Percentiles rank a stretch among this genome's conserved stretches.
Conservation (phyloP, 2,329 filamentous ascomycete genomes). For the Teratosphaeriaceae sp. region DNA sequence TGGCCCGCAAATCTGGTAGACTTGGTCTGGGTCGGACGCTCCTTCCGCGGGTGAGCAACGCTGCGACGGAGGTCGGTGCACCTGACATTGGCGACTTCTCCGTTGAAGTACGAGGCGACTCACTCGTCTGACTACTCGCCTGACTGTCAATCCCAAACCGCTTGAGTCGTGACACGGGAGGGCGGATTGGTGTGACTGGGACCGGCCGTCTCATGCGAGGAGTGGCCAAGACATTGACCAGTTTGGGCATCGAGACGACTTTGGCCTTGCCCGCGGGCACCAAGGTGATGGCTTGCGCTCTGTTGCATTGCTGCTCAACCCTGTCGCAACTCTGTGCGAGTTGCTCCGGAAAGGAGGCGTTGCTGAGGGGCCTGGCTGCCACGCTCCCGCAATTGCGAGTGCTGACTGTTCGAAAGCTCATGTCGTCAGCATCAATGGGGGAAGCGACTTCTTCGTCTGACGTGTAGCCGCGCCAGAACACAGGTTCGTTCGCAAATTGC, state of each 20-base stretch:
- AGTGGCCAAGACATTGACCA: conserved; percentile 8
- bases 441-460: conserved; percentile 28
- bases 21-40: conserved; percentile 2
- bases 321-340: conserved; percentile 15
- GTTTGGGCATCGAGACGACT: conserved; percentile 22
- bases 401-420: conserved; percentile 16
- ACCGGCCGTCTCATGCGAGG: conserved; percentile 4
- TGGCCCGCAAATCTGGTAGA: conserved; percentile 1
- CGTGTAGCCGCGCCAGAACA: conserved; percentile 17
- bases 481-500: conserved; percentile 5
- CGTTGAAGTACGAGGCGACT: conserved; percentile 7
- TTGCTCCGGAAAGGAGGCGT: conserved; percentile 15
- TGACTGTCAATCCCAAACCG: conserved; percentile 6
- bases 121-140: conserved; percentile 14
- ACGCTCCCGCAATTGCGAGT: conserved; percentile 1
- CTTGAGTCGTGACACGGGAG: conserved; percentile 4
- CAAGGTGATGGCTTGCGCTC: conserved; percentile 22
- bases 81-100: conserved; percentile 16
- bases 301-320: conserved; percentile 20
- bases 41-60: neutral
- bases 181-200: neutral
- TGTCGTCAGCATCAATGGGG: conserved; percentile 16
- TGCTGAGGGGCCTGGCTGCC: neutral
- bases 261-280: conserved; percentile 23
- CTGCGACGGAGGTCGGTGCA: conserved; percentile 17